Evolutionary conservation across 495 filamentous ascomycete genomes (phyloP), one percentile per base, ranked within the genome.

Genomic region (Aspergillus egyptiacus): DNA sequence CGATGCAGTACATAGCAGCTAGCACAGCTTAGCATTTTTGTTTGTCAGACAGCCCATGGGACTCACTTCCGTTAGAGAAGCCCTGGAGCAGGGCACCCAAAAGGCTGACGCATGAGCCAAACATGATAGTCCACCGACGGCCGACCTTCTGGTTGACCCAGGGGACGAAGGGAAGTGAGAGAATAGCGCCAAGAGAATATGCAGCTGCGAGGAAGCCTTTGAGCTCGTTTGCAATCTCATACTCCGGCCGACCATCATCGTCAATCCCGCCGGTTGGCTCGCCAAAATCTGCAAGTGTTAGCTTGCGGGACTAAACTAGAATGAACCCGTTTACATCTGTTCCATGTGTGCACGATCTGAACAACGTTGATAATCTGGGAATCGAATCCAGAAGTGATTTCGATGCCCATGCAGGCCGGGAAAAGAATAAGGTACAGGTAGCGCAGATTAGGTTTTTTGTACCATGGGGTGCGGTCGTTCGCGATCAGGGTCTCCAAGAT

Each of bases 351-450:
- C 14, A 83, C 75, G 24, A 80, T 75, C 62, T 87, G 81, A 3
- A 86, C 72, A 2, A 78, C 77, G 50, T 85, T 87, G 66, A 86
- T 84, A 59, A 87, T 79, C 52, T 83, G 80, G 6, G 78, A 81
- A 61, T 86, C 82, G 58, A 86, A 87, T 1, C 84, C 83, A 19
- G 81, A 83, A 1, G 82, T 87, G 68, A 84, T 80, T 64, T 85
- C 84, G 37, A 84, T 79, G 9, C 83, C 83, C 65, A 86, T 83
- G 54, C 77, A 74, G 8, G 80, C 76, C n/a, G 81, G 79, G 54
- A 84, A 78, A 47, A 87, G 63, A 52, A 82, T 49, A 7, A 82
- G 60, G 61, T 86, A 86, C 50, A 86, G 64, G 27, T 52, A 44
- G 30, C 82, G 70, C 27, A 86, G 70, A 53, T 86, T 82, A 2